These are phyloP conservation scores for Toxoplasma gondii DNA, from an alignment of 169 alveolate genomes.

Conservation along the genomic window DNA sequence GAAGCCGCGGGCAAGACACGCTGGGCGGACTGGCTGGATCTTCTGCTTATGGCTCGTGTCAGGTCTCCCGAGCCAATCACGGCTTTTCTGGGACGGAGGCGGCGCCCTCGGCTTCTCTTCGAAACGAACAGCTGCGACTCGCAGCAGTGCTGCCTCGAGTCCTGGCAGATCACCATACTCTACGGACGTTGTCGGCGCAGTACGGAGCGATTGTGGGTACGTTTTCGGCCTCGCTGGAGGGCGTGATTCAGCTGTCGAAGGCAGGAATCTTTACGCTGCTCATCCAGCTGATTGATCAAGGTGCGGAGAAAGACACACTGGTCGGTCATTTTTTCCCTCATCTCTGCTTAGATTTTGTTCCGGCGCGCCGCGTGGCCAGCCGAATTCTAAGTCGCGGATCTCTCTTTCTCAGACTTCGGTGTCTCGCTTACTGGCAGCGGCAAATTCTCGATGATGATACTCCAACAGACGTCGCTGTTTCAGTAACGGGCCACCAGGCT, in stretches of 20 bases:
- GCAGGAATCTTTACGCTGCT: constrained; percentile 11
- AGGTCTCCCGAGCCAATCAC: background rate
- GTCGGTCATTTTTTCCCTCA: background rate
- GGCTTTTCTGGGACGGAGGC: background rate
- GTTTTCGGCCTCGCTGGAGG: constrained; percentile 16
- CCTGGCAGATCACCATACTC: background rate
- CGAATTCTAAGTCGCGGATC: constrained; percentile 1
- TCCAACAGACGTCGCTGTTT: background rate
- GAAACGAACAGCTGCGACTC: constrained; percentile 14
- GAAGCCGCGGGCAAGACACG: too few relatives aligned
- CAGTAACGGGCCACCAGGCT: background rate
- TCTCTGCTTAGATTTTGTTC: background rate
- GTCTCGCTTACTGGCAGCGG: background rate
- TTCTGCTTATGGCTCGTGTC: background rate
- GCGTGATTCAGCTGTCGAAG: background rate
- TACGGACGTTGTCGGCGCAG: background rate
- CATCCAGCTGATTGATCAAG: background rate
- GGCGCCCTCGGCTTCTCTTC: background rate
- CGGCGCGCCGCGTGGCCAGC: constrained; percentile 6
- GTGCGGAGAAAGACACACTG: background rate
- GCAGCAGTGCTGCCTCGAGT: constrained; percentile 22
- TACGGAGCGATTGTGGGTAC: constrained; percentile 14
- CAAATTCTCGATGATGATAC: constrained; percentile 7
- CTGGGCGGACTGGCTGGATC: background rate
- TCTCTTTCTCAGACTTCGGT: background rate